Evolutionary conservation across 129 eudicot genomes (phyloP).

Genomic region (Pittosporum tobira): DNA sequence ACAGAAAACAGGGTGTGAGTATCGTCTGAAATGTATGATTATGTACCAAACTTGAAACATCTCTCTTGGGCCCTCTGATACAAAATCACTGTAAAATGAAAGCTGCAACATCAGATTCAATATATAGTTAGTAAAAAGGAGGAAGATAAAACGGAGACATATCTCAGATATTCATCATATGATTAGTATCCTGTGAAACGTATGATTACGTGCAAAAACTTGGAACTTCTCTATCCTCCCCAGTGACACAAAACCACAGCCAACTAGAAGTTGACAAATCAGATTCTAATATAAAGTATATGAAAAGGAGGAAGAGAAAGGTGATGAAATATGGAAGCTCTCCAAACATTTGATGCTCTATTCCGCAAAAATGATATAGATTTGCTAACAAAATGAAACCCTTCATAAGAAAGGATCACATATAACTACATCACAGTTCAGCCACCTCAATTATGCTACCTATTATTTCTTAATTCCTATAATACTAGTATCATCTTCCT

Average conservation of each 20-base stretch:
- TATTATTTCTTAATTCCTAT: too few relatives aligned
- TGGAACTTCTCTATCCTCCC: too few relatives aligned
- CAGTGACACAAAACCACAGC: too few relatives aligned
- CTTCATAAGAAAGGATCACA: slow-evolving; percentile 8
- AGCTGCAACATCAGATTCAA: background rate
- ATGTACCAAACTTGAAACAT: slow-evolving; percentile 5
- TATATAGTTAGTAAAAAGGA: background rate
- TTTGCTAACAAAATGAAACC: slow-evolving; percentile 8
- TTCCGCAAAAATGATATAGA: too few relatives aligned
- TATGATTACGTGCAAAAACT: too few relatives aligned
- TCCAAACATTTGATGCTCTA: background rate
- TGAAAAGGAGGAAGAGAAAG: too few relatives aligned
- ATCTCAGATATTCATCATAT: background rate
- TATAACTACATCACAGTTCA: slow-evolving; percentile 14
- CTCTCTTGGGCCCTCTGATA: background rate
- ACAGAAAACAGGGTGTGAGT: background rate
- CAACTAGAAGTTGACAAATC: too few relatives aligned
- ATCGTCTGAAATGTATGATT: background rate
- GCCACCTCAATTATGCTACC: slow-evolving; percentile 10
- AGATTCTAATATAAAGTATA: too few relatives aligned
- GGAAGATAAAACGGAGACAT: background rate
- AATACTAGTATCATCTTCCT: slow-evolving; percentile 12
- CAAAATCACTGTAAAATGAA: background rate
- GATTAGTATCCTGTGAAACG: too few relatives aligned
- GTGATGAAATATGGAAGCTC: background rate